A percentile compares a stretch with the other conserved stretches of the same genome.
Conservation (phyloP, 331 rosid genomes). For the Ulmus americana region DNA sequence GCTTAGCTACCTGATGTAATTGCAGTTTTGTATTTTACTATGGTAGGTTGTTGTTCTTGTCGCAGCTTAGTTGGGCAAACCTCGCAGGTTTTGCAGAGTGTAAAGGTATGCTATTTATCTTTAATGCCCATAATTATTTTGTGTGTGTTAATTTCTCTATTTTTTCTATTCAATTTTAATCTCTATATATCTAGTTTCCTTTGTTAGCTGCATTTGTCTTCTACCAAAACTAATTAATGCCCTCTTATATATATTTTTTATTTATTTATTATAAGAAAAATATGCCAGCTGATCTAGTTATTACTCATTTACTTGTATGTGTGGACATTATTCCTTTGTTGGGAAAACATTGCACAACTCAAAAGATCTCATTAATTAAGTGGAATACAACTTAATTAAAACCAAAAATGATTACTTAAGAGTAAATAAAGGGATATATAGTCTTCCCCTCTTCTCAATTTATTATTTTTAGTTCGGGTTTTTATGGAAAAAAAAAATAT, state of each 20-base stretch:
- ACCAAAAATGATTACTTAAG: too few relatives aligned
- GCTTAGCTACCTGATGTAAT: slow-evolving; percentile 22
- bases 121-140: background rate
- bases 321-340: too few relatives aligned
- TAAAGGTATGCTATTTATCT: slow-evolving; percentile 14
- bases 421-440: too few relatives aligned
- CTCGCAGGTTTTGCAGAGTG: slow-evolving; percentile 27
- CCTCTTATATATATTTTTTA: background rate
- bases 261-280: background rate
- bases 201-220: background rate
- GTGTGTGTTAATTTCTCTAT: background rate
- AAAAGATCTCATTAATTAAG: too few relatives aligned
- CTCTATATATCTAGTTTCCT: background rate
- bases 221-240: background rate
- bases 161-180: background rate
- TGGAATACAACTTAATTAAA: too few relatives aligned
- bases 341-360: too few relatives aligned
- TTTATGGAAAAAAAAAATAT: too few relatives aligned
- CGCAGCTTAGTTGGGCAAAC: slow-evolving; percentile 32
- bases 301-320: too few relatives aligned
- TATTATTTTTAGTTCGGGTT: too few relatives aligned
- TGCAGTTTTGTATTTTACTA: slow-evolving; percentile 25
- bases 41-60: slow-evolving; percentile 37
- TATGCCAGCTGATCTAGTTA: too few relatives aligned
- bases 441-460: too few relatives aligned